Evolutionary conservation across 208 protist species (phyloP).

Genomic region (Crithidia brevicula): DNA sequence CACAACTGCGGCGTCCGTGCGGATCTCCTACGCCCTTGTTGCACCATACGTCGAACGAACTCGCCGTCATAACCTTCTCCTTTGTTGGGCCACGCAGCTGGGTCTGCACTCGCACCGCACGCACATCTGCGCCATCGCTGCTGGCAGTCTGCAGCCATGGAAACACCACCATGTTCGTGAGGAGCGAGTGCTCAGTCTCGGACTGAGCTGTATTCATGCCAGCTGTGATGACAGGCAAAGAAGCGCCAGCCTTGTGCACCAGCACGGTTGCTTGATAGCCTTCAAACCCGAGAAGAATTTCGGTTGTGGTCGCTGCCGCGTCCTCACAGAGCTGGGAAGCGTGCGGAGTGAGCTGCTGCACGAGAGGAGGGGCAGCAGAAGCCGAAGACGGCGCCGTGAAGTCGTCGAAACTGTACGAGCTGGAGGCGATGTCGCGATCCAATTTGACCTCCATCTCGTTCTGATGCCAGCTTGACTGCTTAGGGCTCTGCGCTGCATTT

Average conservation of each 20-base stretch:
- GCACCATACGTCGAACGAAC: conserved; percentile 2
- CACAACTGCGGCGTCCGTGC: neutral
- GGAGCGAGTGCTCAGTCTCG: no score
- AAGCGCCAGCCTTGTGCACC: neutral
- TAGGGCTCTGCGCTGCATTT: no score
- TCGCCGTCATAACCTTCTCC: neutral
- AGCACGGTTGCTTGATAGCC: conserved; percentile 1
- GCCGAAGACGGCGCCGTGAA: conserved; percentile 1
- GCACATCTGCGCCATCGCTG: conserved; percentile 2
- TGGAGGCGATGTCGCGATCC: no score
- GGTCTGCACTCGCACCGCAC: conserved; percentile 21
- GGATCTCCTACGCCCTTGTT: neutral
- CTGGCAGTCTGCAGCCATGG: neutral
- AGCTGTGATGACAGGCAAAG: neutral
- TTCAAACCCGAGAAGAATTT: conserved; percentile 29
- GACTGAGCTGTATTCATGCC: no score
- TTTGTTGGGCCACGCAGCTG: neutral
- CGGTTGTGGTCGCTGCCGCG: no score
- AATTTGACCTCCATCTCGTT: no score
- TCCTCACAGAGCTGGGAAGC: neutral
- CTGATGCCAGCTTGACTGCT: no score
- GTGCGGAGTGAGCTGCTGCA: neutral
- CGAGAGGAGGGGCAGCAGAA: neutral
- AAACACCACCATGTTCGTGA: conserved; percentile 19
- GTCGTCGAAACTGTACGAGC: conserved; percentile 8